phyloP scores from a whole-genome alignment of 2,329 filamentous ascomycete genomes.

The Botrytis galanthina region DNA sequence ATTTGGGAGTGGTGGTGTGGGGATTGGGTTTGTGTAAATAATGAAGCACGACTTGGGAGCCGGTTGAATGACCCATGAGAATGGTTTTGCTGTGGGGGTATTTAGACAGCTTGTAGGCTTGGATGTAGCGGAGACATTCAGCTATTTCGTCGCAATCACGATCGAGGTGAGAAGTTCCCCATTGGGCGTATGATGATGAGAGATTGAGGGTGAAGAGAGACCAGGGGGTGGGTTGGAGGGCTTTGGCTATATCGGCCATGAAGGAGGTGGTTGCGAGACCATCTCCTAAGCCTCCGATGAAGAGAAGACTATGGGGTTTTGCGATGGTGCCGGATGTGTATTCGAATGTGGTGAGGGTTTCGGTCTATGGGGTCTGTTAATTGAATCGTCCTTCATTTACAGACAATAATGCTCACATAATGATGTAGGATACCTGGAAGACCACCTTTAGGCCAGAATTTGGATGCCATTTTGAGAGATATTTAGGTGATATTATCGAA shows the following conservation, averaged over 20 bases:
- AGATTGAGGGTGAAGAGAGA: conserved; percentile 44
- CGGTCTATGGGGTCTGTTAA: conserved; percentile 36
- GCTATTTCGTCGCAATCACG: conserved; percentile 42
- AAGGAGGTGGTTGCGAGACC: conserved; percentile 50
- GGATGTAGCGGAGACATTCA: conserved; percentile 36
- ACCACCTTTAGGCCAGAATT: conserved; percentile 40
- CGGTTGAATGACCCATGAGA: conserved; percentile 66
- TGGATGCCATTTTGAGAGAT: conserved; percentile 45
- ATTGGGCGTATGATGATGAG: conserved; percentile 42
- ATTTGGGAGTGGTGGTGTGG: conserved; percentile 24
- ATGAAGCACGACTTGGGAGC: conserved; percentile 64
- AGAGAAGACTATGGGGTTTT: conserved; percentile 49
- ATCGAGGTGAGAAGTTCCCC: conserved; percentile 42
- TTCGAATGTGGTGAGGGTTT: conserved; percentile 42
- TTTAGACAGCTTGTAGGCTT: conserved; percentile 37
- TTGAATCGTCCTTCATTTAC: background rate
- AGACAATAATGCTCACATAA: conserved; percentile 31
- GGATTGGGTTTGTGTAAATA: conserved; percentile 51
- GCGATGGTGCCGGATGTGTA: conserved; percentile 37
- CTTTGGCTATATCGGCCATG: conserved; percentile 44
- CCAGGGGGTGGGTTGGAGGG: conserved; percentile 40
- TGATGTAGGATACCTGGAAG: conserved; percentile 38
- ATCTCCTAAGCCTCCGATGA: conserved; percentile 53
- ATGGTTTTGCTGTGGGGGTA: conserved; percentile 49
- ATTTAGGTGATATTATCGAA: conserved; percentile 27